These are phyloP conservation scores for Jaltomata sinuosa DNA, from an alignment of 257 asterid species.

Conservation along the genomic window DNA sequence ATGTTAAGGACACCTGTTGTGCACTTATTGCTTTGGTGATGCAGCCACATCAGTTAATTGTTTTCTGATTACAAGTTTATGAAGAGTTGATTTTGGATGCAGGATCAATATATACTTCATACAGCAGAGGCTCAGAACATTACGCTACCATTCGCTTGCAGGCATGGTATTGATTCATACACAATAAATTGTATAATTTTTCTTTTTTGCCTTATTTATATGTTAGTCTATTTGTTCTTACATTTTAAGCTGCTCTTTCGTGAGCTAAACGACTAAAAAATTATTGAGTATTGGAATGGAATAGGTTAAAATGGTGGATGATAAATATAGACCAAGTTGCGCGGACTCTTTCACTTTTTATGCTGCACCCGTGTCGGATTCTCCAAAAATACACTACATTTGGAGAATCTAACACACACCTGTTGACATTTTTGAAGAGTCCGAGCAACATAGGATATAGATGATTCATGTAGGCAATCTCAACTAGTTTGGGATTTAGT, in stretches of 20 bases:
- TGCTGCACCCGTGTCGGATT: too few species aligned
- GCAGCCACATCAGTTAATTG: not conserved
- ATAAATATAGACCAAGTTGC: too few species aligned
- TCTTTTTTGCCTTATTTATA: not conserved
- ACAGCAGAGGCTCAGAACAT: conserved; percentile 87
- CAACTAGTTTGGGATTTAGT: not conserved
- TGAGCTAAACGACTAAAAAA: not conserved
- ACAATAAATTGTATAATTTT: not conserved
- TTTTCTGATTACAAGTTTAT: not conserved
- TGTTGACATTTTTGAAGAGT: too few species aligned
- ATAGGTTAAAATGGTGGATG: not conserved
- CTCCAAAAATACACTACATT: too few species aligned
- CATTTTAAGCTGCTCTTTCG: not conserved
- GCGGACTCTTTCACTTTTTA: too few species aligned
- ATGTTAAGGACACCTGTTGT: not conserved
- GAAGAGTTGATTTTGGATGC: conserved; percentile 11
- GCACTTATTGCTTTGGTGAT: not conserved
- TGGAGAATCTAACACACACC: too few species aligned
- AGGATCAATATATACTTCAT: conserved; percentile 93
- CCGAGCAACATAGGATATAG: too few species aligned
- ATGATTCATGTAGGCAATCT: not conserved
- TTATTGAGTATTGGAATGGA: not conserved
- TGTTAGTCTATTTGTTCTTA: not conserved
- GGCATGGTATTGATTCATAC: conserved; percentile 70
- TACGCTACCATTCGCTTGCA: conserved; percentile 85